Evolutionary conservation across 2,329 filamentous ascomycete genomes (phyloP).

Genomic region (Elsinoe batatas): DNA sequence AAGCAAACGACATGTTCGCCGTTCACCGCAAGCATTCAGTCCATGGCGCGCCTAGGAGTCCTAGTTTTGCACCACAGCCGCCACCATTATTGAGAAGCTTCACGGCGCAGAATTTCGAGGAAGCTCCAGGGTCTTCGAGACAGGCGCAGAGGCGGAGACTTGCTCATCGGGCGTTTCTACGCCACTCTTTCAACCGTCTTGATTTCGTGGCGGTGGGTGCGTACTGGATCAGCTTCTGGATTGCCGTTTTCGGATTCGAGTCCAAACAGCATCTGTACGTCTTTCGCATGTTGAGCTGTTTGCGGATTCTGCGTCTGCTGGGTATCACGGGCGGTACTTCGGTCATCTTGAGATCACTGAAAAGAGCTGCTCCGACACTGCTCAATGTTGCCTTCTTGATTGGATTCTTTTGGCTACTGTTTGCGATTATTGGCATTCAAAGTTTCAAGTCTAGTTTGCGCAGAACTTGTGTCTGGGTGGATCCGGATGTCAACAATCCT

Average conservation of each 20-base stretch:
- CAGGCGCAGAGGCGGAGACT: conserved; percentile 76
- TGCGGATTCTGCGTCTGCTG: conserved; percentile 84
- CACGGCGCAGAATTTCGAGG: conserved; percentile 30
- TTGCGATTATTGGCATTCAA: conserved; percentile 93
- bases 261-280: conserved; percentile 64
- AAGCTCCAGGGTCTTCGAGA: conserved; percentile 52
- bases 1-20: conserved; percentile 71
- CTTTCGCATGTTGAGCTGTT: conserved; percentile 92
- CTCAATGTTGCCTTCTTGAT: conserved; percentile 91
- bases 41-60: conserved; percentile 34
- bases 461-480: conserved; percentile 42
- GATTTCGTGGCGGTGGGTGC: conserved; percentile 92
- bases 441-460: conserved; percentile 59
- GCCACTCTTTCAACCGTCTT: conserved; percentile 90
- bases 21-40: conserved; percentile 64
- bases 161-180: conserved; percentile 80
- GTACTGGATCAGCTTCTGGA: conserved; percentile 81
- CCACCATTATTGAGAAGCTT: conserved; percentile 27
- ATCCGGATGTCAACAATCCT: conserved; percentile 35
- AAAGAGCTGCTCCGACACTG: conserved; percentile 85
- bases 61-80: conserved; percentile 24
- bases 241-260: conserved; percentile 63
- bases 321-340: conserved; percentile 88
- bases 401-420: conserved; percentile 93
- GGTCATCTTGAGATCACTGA: conserved; percentile 87